Conservation (phyloP, 306 rosid species). For the Medicago lupulina region DNA sequence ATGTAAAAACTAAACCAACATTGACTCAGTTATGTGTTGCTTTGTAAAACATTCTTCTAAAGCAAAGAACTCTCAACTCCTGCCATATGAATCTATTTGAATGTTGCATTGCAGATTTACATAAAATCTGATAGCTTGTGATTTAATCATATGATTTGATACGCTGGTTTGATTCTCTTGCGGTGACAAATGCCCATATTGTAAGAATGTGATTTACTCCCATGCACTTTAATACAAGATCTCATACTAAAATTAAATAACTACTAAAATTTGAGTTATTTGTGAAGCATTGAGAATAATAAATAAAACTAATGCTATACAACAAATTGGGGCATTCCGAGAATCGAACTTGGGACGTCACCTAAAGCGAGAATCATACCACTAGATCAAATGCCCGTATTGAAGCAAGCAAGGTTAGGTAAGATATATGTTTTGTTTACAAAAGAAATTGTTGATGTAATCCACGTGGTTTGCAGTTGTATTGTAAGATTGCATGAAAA, state of each 20-base stretch:
- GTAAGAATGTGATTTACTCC: too few species aligned
- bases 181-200: too few species aligned
- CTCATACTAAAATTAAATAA: too few species aligned
- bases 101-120: conserved; percentile 17
- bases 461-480: not conserved
- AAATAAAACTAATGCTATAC: too few species aligned
- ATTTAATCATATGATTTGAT: not conserved
- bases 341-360: conserved; percentile 61
- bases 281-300: too few species aligned
- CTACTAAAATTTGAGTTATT: too few species aligned
- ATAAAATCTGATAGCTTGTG: not conserved
- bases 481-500: not conserved
- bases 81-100: conserved; percentile 29
- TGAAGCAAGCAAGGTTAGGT: not conserved
- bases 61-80: conserved; percentile 49
- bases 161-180: too few species aligned
- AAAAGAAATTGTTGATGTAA: not conserved
- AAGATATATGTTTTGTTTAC: not conserved
- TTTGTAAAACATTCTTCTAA: conserved; percentile 69
- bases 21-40: conserved; percentile 63
- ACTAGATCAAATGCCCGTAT: conserved; percentile 62
- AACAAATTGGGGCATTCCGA: conserved; percentile 38
- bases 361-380: conserved; percentile 80
- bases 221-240: too few species aligned
- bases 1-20: conserved; percentile 73